A percentile compares a stretch with the other conserved stretches of the same genome.
Evolutionary conservation across 495 filamentous ascomycete genomes (phyloP).

Genomic region (Lichina pygmaea): DNA sequence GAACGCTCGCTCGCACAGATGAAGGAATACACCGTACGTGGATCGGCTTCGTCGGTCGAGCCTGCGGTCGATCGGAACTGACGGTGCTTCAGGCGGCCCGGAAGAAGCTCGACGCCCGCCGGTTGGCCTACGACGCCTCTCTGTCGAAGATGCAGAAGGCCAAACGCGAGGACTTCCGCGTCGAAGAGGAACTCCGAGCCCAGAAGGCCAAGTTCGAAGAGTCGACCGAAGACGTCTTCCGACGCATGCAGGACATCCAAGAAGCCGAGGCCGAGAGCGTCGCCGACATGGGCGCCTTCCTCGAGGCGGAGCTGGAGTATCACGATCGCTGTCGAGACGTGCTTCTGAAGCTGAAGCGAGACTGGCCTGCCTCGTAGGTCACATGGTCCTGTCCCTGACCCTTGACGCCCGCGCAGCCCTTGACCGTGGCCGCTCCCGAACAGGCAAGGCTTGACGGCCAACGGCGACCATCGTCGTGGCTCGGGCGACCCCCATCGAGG

Average conservation of each 20-base stretch:
- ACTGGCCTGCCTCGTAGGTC: conserved; percentile 36
- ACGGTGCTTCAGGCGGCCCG: conserved; percentile 33
- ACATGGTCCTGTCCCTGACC: background rate
- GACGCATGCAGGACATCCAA: conserved; percentile 92
- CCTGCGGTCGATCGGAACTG: background rate
- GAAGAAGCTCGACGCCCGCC: conserved; percentile 82
- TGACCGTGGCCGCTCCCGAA: conserved; percentile 6
- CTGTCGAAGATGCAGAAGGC: conserved; percentile 76
- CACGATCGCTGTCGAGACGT: conserved; percentile 72
- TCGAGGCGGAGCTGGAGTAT: conserved; percentile 79
- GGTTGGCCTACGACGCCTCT: conserved; percentile 78
- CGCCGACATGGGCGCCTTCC: conserved; percentile 48
- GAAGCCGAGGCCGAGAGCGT: conserved; percentile 71
- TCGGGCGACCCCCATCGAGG: conserved; percentile 33
- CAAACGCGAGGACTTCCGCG: conserved; percentile 75
- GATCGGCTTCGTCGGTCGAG: too few species aligned
- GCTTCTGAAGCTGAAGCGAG: conserved; percentile 33
- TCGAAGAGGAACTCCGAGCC: conserved; percentile 76
- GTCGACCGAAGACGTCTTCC: conserved; percentile 71
- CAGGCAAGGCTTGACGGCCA: conserved; percentile 6
- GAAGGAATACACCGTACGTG: conserved; percentile 79
- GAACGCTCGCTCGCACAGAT: conserved; percentile 79
- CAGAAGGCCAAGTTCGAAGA: conserved; percentile 96
- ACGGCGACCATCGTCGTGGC: conserved; percentile 26
- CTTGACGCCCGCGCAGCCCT: background rate